Evolutionary conservation across 2,329 filamentous ascomycete genomes (phyloP).

Genomic region (Beauveria sp.): DNA sequence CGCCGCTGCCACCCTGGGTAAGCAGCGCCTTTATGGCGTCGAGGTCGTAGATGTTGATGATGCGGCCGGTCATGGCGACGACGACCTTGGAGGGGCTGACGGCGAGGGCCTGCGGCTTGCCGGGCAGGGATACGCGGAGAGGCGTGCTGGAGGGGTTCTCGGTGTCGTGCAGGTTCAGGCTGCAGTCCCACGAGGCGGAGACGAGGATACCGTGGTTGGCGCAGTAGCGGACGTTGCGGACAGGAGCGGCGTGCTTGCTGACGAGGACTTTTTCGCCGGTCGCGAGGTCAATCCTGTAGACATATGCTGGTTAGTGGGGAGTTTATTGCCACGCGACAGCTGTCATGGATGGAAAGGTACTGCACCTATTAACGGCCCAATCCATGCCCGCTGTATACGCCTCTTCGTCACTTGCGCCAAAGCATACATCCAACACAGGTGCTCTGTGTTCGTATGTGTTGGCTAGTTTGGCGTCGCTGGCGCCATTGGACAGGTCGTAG

Average conservation of each 20-base stretch:
- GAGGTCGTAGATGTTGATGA: slow-evolving; percentile 93
- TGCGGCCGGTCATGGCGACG: slow-evolving; percentile 88
- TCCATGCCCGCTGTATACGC: slow-evolving; percentile 84
- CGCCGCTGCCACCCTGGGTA: slow-evolving; percentile 31
- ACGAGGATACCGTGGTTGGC: slow-evolving; percentile 68
- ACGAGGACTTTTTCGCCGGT: slow-evolving; percentile 67
- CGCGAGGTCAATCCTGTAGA: slow-evolving; percentile 54
- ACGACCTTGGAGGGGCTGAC: slow-evolving; percentile 74
- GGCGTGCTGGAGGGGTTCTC: slow-evolving; percentile 42
- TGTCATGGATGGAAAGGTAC: neutral
- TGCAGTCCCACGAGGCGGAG: slow-evolving; percentile 90
- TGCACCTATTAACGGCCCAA: slow-evolving; percentile 70
- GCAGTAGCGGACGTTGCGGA: slow-evolving; percentile 79
- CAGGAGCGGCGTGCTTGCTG: slow-evolving; percentile 71
- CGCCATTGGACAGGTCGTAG: slow-evolving; percentile 63
- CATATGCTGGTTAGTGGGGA: neutral
- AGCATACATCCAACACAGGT: slow-evolving; percentile 86
- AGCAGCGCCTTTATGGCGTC: slow-evolving; percentile 53
- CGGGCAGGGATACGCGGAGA: slow-evolving; percentile 64
- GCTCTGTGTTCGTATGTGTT: slow-evolving; percentile 73
- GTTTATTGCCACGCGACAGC: neutral
- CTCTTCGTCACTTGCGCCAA: slow-evolving; percentile 73
- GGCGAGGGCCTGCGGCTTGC: slow-evolving; percentile 84
- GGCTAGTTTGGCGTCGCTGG: slow-evolving; percentile 50
- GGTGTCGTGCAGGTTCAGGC: slow-evolving; percentile 74